A percentile compares a stretch with the other conserved stretches of the same genome.
Conservation (phyloP, 345 rosid species). For the Arabidopsis suecica region DNA sequence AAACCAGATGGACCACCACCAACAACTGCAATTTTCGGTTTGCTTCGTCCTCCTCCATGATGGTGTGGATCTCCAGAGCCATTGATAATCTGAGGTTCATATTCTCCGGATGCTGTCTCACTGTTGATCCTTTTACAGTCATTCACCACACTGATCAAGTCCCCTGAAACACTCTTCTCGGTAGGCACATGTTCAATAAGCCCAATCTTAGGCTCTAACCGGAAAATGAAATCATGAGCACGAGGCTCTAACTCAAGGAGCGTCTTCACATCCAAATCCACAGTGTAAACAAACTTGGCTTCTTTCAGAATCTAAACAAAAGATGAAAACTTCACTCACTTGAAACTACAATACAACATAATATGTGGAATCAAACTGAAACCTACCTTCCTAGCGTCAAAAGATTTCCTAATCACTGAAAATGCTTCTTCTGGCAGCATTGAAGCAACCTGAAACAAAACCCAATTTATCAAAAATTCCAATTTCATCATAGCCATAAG, state of each 20-base stretch:
- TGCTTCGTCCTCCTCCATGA: conserved; percentile 44
- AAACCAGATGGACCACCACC: conserved; percentile 97
- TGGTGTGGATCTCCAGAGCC: conserved; percentile 40
- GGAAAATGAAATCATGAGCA: conserved; percentile 76
- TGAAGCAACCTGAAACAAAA: conserved; percentile 69
- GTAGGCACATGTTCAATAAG: conserved; percentile 61
- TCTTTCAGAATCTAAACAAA: conserved; percentile 68
- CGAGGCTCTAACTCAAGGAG: conserved; percentile 86
- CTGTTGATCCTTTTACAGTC: conserved; percentile 47
- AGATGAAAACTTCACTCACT: conserved; percentile 33
- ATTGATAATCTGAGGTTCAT: conserved; percentile 24
- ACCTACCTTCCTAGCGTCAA: conserved; percentile 91
- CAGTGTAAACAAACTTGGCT: conserved; percentile 92
- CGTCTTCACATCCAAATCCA: conserved; percentile 76
- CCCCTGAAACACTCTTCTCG: conserved; percentile 53
- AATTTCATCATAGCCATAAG: neutral
- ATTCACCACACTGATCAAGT: conserved; percentile 64
- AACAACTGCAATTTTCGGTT: conserved; percentile 75
- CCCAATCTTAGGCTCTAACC: conserved; percentile 74
- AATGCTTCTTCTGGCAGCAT: conserved; percentile 88
- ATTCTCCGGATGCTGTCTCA: conserved; percentile 31
- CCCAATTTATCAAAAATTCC: neutral
- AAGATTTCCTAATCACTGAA: conserved; percentile 79
- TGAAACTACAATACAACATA: conserved; percentile 3
- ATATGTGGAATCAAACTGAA: neutral